phyloP scores from a whole-genome alignment of 345 rosid species.

The Gossypium sturtianum region DNA sequence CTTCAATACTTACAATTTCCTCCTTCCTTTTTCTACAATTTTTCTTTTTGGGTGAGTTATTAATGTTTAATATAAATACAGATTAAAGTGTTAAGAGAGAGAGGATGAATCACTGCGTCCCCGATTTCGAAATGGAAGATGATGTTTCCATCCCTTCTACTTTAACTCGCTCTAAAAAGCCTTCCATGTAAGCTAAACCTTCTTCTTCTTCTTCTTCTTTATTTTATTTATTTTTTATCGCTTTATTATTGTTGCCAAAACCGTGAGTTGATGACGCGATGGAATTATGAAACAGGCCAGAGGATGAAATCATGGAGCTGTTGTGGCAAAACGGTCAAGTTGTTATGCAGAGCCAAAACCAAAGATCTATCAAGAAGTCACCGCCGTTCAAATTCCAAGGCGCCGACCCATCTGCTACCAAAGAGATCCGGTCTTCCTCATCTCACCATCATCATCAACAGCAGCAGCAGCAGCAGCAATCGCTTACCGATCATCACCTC shows the following conservation, averaged over 20 bases:
- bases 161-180: constrained; percentile 34
- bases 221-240: background rate
- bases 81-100: background rate
- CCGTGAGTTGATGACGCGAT: background rate
- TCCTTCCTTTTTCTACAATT: background rate
- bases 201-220: background rate
- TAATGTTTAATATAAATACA: background rate
- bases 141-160: constrained; percentile 35
- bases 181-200: constrained; percentile 30
- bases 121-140: constrained; percentile 61
- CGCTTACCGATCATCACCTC: constrained; percentile 32
- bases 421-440: constrained; percentile 19
- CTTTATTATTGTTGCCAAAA: background rate
- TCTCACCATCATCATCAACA: constrained; percentile 10
- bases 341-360: constrained; percentile 62
- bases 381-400: constrained; percentile 26
- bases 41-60: background rate
- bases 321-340: constrained; percentile 92
- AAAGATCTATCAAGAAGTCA: constrained; percentile 41
- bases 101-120: constrained; percentile 69
- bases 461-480: constrained; percentile 19
- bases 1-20: background rate
- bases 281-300: constrained; percentile 29
- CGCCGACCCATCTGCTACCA: constrained; percentile 19
- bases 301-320: constrained; percentile 79